Evolutionary conservation across 768 basidiomycete genomes (phyloP), one percentile per base, ranked within the genome.

Genomic region (Suillus paluster): DNA sequence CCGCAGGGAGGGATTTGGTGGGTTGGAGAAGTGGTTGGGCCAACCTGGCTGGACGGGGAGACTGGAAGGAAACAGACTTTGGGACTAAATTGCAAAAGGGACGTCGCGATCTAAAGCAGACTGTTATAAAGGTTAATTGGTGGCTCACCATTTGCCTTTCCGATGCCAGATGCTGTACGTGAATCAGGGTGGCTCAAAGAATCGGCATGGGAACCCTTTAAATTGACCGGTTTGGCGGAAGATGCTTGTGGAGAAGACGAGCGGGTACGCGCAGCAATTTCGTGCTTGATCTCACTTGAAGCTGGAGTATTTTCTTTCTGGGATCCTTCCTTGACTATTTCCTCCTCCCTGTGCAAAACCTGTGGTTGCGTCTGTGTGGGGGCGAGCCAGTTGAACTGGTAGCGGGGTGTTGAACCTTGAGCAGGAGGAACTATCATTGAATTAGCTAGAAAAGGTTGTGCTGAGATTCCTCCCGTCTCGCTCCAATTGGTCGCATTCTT

Each of bases 311-410:
- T 85, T 73, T 86, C 86, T 70, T 85, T 84, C 69, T 85, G 86
- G 0, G 83, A 84, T 25, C 81, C 80, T 59, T 77, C 79, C 38
- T 73, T 73, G 2, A 61, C 58, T 3, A 42, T 33, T 45, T 73
- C 70, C 19, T 76, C 71, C 36, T 78, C 59, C 23, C 49, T 42
- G 30, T 55, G 36, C 36, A 55, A 38, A 38, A 38, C 23, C 6
- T 55, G 54, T 25, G 54, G 54, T 25, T 83, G 83, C 1, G 80
- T 80, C 64, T 88, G 84, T 1, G 84, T 85, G 10, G 73, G 65
- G 3, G 80, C 84, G 21, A 89, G 77, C 3, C 85, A 88, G 66
- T 86, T 82, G 63, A 86, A 80, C 68, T 84, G 81, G 72, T 88
- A 87, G 59, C 77, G 79, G 33, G 84, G 81, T 42, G 77, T 70